Evolutionary conservation across 495 filamentous ascomycete species (phyloP), one percentile per base, ranked within the genome.

Genomic region (Staphylotrichum longicolle): DNA sequence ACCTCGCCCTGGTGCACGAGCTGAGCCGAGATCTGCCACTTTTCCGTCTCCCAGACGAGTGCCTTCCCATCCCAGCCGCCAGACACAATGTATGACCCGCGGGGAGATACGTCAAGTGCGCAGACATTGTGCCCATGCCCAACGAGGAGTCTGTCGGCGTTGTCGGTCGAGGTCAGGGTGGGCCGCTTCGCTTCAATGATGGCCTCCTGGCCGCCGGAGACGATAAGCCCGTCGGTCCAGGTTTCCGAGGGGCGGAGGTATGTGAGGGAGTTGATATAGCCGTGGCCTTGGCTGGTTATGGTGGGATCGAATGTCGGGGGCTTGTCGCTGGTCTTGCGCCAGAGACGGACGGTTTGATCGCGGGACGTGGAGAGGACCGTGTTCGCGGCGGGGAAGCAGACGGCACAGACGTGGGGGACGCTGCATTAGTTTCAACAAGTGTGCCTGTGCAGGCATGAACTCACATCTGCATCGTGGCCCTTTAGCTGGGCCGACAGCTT

Each of bases 41-140:
- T 88, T 7, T 85, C 85, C 40, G 89, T 72, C 49, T 68, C 78
- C 91, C 91, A 97, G 58, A 96, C 69, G 37, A 90, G 85, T 11
- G 89, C 91, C 42, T 91, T 87, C 44, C 84, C 83, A 72, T 99
- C 95, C 95, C 95, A 99, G 71, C 91, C 88, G n/a, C 91, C 94
- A 68, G 93, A 97, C 46, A 96, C 86, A 54, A 98, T 81, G 69
- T 83, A 87, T 15, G 74, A 82, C 3, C 84, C 85, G 55, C 88
- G 85, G 6, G 85, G 80, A 47, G 83, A 86, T 5, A 89, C 86
- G 70, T 96, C 91, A 35, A 99, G 74, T 1, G 93, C 78, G 70
- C 93, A 97, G 37, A 99, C 84, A 63, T 97, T 98, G 62, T 87
- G 81, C 12, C 80, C 77, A 70, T 99, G 95, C 15, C 95, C 95